Percentiles rank a stretch among this genome's conserved stretches.
Conservation (phyloP, 805 yeast genomes). For the Candida awuae region DNA sequence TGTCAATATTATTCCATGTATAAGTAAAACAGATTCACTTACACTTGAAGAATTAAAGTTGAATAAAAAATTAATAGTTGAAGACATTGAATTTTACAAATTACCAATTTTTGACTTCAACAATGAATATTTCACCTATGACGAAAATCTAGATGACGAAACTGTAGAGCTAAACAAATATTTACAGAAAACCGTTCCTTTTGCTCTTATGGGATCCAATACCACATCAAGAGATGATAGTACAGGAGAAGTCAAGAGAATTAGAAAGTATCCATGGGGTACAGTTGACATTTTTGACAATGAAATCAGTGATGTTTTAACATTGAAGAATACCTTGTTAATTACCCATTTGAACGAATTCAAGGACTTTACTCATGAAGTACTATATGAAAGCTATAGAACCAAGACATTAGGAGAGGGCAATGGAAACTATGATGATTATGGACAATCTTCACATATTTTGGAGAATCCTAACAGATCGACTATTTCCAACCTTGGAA, state of each 20-base stretch:
- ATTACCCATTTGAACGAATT: constrained; percentile 82
- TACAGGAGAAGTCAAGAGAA: constrained; percentile 34
- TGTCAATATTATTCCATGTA: constrained; percentile 78
- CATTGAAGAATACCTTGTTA: constrained; percentile 69
- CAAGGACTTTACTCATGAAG: constrained; percentile 82
- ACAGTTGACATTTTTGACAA: constrained; percentile 51
- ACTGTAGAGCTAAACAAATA: constrained; percentile 25
- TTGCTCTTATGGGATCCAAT: constrained; percentile 58
- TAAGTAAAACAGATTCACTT: constrained; percentile 73
- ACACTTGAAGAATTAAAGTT: constrained; percentile 60
- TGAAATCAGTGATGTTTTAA: constrained; percentile 69
- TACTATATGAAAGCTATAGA: constrained; percentile 81
- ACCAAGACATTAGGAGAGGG: constrained; percentile 40
- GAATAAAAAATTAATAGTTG: constrained; percentile 66
- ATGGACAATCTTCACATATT: no score
- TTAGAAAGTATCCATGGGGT: constrained; percentile 65
- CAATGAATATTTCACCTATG: constrained; percentile 39
- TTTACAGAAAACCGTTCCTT: constrained; percentile 47
- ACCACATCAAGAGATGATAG: constrained; percentile 29
- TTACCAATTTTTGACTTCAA: constrained; percentile 77
- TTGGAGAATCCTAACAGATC: no score
- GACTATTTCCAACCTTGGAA: no score
- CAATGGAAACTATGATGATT: constrained; percentile 2
- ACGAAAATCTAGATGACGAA: constrained; percentile 26
- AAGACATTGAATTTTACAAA: constrained; percentile 63